These are phyloP conservation scores for Apium graveolens DNA, from an alignment of 129 eudicot genomes.

Conservation along the genomic window DNA sequence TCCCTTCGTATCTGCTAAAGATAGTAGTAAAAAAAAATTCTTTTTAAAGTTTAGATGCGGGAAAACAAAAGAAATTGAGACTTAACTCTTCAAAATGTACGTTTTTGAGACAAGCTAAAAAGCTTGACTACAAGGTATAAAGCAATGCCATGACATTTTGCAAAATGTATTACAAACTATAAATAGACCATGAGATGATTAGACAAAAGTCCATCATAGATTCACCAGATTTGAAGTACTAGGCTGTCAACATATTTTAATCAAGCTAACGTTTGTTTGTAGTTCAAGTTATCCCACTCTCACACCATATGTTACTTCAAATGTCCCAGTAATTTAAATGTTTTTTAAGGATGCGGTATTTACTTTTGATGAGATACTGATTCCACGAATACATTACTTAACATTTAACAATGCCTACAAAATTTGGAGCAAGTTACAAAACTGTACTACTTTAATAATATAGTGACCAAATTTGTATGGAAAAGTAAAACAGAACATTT, in stretches of 20 bases:
- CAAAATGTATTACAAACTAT: neutral
- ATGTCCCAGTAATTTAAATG: neutral
- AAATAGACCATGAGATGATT: conserved; percentile 1
- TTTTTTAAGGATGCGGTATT: neutral
- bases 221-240: neutral
- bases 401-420: neutral
- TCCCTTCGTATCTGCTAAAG: conserved; percentile 54
- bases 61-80: neutral
- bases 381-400: neutral
- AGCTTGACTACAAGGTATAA: neutral
- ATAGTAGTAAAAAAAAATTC: no score
- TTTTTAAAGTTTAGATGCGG: neutral
- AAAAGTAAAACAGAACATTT: no score
- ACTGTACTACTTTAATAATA: neutral
- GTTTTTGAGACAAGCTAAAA: neutral
- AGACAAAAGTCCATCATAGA: neutral
- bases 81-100: neutral
- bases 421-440: neutral
- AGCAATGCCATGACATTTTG: neutral
- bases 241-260: neutral
- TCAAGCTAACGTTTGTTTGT: neutral
- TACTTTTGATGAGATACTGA: neutral
- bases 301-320: neutral
- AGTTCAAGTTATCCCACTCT: neutral
- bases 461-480: neutral